Evolutionary conservation across 495 filamentous ascomycete species (phyloP).

Genomic region (Talaromyces thailandensis): DNA sequence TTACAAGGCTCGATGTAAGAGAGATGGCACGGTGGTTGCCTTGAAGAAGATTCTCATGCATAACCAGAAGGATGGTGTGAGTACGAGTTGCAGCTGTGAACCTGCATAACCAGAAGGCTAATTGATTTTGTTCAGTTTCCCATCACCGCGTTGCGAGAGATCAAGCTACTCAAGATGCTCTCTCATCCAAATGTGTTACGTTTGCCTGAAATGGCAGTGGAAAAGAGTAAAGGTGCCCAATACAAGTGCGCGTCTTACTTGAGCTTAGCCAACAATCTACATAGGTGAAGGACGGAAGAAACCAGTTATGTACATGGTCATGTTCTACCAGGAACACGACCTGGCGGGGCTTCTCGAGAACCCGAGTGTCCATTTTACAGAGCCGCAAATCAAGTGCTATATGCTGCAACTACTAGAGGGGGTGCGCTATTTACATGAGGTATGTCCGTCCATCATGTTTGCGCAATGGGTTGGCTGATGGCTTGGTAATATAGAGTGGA

Average conservation of each 20-base stretch:
- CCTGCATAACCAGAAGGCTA: constrained; percentile 2
- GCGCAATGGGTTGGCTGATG: constrained; percentile 8
- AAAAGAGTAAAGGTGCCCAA: constrained; percentile 56
- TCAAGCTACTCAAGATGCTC: constrained; percentile 92
- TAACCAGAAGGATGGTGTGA: constrained; percentile 85
- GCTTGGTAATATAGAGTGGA: constrained; percentile 40
- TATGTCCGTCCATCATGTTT: constrained; percentile 17
- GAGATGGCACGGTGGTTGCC: constrained; percentile 63
- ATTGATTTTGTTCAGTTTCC: constrained; percentile 53
- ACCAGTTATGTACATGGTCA: constrained; percentile 96
- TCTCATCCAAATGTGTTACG: constrained; percentile 81
- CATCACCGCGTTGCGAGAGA: constrained; percentile 93
- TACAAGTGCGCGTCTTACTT: constrained; percentile 6
- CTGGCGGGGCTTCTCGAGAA: constrained; percentile 94
- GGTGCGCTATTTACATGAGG: constrained; percentile 77
- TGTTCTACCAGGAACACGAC: constrained; percentile 98
- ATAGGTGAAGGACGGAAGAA: constrained; percentile 68
- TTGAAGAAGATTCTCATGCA: constrained; percentile 98
- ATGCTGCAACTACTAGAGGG: constrained; percentile 90
- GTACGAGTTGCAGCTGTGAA: constrained; percentile 13
- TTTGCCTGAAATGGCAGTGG: constrained; percentile 93
- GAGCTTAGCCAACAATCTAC: background rate
- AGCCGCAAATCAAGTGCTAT: constrained; percentile 95
- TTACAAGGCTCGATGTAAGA: constrained; percentile 75
- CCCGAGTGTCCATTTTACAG: constrained; percentile 73